Base-by-base conservation (phyloP, 371 early-diverging fungal genomes). In the Mortierella polycephala region DNA sequence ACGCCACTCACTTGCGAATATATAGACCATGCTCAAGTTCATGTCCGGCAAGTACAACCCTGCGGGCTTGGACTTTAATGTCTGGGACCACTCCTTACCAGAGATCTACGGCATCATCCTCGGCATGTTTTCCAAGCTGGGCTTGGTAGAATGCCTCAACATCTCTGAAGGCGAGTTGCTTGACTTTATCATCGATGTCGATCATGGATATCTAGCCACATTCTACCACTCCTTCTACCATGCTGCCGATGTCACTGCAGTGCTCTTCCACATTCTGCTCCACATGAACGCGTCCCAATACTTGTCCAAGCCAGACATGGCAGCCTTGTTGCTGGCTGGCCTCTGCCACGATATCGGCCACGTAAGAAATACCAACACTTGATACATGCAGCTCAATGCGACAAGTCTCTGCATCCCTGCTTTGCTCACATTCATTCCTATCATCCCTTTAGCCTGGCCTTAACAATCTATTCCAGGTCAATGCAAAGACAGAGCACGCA, bases 341-440 rank as follows among this genome's bases (percentile, higher is more conserved):
- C 84, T 96, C 46, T 93, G 94, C 75, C 97, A 96, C 81, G 97
- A 96, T 73, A 90, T 93, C 62, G 93, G 95, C 46, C 97, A 96
- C 82, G 94, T 94, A 91, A 90, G 92, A 41, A 37, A 11, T 58
- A 21, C 11, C n/a, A 18, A 5, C 52, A 7, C 13, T 57, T 41
- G 7, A 37, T 11, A 18, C 56, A 21, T 37, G 12, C 30, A 6
- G 9, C 3, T 16, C 37, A 14, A 16, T 41, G 44, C 7, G 12
- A 14, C 7, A 60, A 23, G 37, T 20, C 12, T 12, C 13, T 64
- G 16, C 47, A 13, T 14, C 40, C 46, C 44, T 18, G 10, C 18
- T 39, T 47, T 21, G 14, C 52, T 52, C 57, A 16, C 44, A 12
- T 59, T 8, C 18, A 46, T 66, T 30, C 37, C 41, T n/a, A 40